Base-by-base conservation (phyloP, 2,329 filamentous ascomycete species). In the Epichloe brachyelytri region DNA sequence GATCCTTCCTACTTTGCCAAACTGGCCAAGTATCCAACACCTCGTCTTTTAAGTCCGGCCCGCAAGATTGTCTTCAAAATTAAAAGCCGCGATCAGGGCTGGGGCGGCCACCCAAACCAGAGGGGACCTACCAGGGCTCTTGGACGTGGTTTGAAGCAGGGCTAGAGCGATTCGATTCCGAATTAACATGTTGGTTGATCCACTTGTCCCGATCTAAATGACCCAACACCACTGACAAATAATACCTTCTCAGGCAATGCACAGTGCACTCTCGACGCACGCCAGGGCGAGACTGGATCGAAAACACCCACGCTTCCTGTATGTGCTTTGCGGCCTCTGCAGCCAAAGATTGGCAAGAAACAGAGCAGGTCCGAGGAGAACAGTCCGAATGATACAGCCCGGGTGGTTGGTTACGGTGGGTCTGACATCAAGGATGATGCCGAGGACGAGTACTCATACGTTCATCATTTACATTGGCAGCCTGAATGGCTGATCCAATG, bases 71-170 rank as follows among this genome's bases (percentile, higher is more conserved):
- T 81, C 20, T 84, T 84, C 61, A 76, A 72, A 5, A 70, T 82
- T 40, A 63, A 62, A 11, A 79, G 76, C 59, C 68, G 64, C 46
- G 81, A 85, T 54, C 81, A 85, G 56, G 81, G 80, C 4, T 80
- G 72, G 71, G 70, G 72, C 34, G 68, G 71, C 14, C 54, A 63
- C 0, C 1, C 0, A 0, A 54, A 43, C 2, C 55, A 63, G 40
- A 59, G 58, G 2, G 69, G 68, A 70, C 70, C 1, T 82, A 73
- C 50, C 55, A 60, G 0, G 66, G 63, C 2, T 78, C 80, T 0
- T 80, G 66, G 64, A 80, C 80, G 0, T 85, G 80, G 80, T 82
- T 83, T 53, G 80, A 83, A 51, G 78, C 72, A 15, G 80, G 80
- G 0, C 60, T 81, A 15, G 80, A 84, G 62, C 70, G 71, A 3